Base-by-base conservation (phyloP, 2,329 filamentous ascomycete species). In the Nemania sp. region DNA sequence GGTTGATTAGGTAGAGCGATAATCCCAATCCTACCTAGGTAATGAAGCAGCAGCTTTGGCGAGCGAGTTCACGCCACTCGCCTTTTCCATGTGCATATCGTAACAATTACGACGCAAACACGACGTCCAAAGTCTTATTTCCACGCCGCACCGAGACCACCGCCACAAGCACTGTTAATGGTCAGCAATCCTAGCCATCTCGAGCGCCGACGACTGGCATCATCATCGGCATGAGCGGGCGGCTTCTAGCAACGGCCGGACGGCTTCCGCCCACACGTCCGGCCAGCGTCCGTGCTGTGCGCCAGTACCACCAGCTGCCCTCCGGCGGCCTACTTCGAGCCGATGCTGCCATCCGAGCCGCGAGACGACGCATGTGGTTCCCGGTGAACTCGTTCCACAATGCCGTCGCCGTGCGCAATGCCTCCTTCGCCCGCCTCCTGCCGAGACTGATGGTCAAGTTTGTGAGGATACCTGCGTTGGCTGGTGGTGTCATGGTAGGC, bases 361-460 rank as follows among this genome's bases (percentile, higher is more conserved):
- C 88, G 76, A 82, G 87, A 79, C 84, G 86, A 63, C 88, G 90
- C 69, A 86, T 90, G 79, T 96, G 92, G 91, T 90, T 93, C n/a
- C 85, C 90, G 13, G 92, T 92, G 58, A 96, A 93, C 76, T 87
- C 90, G 24, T 93, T 97, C 73, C 94, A 97, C 80, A 97, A 97
- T 83, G 87, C 87, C 43, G 89, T 91, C 54, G 83, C 84, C 55
- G 84, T 86, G 10, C 86, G 89, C 64, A 91, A 90, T 78, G 88
- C 85, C 26, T 91, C 89, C 6, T 91, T 90, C 74, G 86, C 81
- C 51, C 84, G 89, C 56, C 84, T 90, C 68, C 83, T 99, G 35
- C 97, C 97, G 1, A 95, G 93, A 78, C 86, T 99, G 58, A 90
- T 96, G n/a, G 82, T 96, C 77, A 99, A 98, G 83, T 91, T 99